Evolutionary conservation across 1,284 basidiomycete species (phyloP).

Genomic region (Sanghuangporus sanghuang): DNA sequence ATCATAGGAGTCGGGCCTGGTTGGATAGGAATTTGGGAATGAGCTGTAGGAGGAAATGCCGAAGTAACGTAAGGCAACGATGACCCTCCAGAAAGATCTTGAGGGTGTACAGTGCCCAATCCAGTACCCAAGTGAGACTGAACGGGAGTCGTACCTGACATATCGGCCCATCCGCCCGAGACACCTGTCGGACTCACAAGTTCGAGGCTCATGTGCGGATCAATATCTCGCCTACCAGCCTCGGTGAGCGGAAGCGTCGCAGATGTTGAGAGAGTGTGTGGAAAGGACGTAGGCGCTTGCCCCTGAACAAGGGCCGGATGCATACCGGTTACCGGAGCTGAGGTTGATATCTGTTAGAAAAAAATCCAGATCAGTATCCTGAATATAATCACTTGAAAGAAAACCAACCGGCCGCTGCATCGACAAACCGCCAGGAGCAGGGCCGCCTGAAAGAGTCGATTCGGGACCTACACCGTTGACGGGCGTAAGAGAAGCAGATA

Average conservation of each 20-base stretch:
- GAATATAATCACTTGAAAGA: neutral
- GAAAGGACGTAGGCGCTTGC: conserved; percentile 2
- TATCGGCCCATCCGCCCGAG: neutral
- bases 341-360: conserved; percentile 9
- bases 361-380: neutral
- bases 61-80: neutral
- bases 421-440: neutral
- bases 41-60: conserved; percentile 2
- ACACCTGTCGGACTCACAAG: neutral
- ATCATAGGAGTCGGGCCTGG: neutral
- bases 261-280: neutral
- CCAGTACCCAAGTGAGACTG: conserved; percentile 1
- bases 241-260: neutral
- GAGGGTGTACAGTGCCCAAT: conserved; percentile 13
- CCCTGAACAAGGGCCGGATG: conserved; percentile 2
- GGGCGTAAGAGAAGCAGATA: conserved; percentile 5
- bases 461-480: neutral
- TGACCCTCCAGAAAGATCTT: conserved; percentile 4
- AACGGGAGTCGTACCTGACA: neutral
- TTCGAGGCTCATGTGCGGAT: neutral
- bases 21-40: conserved; percentile 2
- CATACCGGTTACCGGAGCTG: conserved; percentile 7
- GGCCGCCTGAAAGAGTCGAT: neutral
- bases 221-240: neutral
- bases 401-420: conserved; percentile 7